Conservation (phyloP, 495 filamentous ascomycete genomes). For the Cudoniella acicularis region DNA sequence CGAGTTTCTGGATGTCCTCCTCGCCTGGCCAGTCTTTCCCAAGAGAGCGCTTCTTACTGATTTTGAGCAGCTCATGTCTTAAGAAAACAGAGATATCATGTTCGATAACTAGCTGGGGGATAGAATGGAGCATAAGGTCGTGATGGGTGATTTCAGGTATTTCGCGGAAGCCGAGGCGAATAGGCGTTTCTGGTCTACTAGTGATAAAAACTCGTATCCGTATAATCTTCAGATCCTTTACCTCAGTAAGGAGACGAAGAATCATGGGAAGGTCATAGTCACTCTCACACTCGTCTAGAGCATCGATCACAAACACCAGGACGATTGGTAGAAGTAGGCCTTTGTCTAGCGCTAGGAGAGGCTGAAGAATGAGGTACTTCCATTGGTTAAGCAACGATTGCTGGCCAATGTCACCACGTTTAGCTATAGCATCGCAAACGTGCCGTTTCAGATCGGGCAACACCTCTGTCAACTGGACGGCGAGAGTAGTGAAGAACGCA, state of each 20-base stretch:
- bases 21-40: too few relatives aligned
- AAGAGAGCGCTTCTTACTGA: too few relatives aligned
- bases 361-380: background rate
- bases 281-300: background rate
- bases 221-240: too few relatives aligned
- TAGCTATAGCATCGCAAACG: background rate
- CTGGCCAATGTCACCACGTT: background rate
- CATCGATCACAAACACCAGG: background rate
- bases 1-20: too few relatives aligned
- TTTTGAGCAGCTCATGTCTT: too few relatives aligned
- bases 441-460: background rate
- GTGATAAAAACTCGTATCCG: too few relatives aligned
- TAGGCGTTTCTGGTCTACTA: too few relatives aligned
- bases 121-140: too few relatives aligned
- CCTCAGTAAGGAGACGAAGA: background rate
- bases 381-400: background rate
- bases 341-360: background rate
- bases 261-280: background rate
- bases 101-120: too few relatives aligned
- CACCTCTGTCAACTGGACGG: background rate
- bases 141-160: too few relatives aligned
- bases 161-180: too few relatives aligned
- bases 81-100: too few relatives aligned
- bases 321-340: background rate
- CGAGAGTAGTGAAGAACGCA: background rate